phyloP scores from a whole-genome alignment of 306 rosid species.

The Boehmeria nivea region DNA sequence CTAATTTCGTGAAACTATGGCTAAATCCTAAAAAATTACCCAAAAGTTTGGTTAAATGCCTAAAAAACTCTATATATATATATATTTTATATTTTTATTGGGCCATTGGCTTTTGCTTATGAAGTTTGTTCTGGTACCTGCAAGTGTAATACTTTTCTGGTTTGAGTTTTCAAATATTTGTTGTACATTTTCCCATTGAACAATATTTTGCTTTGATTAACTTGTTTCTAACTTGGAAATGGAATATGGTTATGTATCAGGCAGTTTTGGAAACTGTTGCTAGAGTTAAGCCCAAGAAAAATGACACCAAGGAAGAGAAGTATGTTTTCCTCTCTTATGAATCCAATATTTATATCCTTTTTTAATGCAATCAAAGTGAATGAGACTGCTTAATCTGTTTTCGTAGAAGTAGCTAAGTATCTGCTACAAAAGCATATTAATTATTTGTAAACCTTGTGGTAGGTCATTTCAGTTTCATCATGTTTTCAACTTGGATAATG shows the following conservation, averaged over 20 bases:
- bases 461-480: conserved; percentile 90
- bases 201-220: not conserved
- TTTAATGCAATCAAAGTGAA: conserved; percentile 13
- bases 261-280: conserved; percentile 98
- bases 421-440: conserved; percentile 15
- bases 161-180: too few relatives aligned
- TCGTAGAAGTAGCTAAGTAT: too few relatives aligned
- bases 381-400: conserved; percentile 3
- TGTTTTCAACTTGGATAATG: conserved; percentile 84
- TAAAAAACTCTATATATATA: too few relatives aligned
- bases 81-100: too few relatives aligned
- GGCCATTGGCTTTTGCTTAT: not conserved
- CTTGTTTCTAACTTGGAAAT: conserved; percentile 6
- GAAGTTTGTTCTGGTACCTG: not conserved
- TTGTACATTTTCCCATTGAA: not conserved
- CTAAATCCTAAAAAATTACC: too few relatives aligned
- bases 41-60: too few relatives aligned
- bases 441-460: conserved; percentile 27
- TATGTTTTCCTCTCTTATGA: conserved; percentile 45
- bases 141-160: too few relatives aligned
- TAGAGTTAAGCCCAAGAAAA: conserved; percentile 86
- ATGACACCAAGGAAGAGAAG: conserved; percentile 94
- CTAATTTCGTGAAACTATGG: too few relatives aligned
- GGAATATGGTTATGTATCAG: conserved; percentile 38
- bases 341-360: conserved; percentile 8